Percentiles rank a stretch among this genome's conserved stretches.
These are phyloP conservation scores for Leonotis leonurus DNA, from an alignment of 257 asterid species.

Conservation along the genomic window DNA sequence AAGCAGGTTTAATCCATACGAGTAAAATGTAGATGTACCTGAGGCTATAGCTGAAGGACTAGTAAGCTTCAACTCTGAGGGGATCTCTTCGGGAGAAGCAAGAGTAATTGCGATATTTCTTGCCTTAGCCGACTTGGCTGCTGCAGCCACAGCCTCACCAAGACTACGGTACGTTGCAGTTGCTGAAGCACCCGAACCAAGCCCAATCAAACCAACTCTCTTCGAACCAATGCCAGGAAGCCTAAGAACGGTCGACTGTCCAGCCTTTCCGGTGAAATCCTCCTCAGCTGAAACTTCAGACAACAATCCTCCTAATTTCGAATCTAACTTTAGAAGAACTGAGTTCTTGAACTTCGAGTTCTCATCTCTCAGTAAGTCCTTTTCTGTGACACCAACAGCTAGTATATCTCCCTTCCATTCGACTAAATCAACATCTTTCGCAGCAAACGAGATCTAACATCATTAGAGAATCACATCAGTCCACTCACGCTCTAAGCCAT, in stretches of 20 bases:
- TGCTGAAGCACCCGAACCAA: slow-evolving; percentile 55
- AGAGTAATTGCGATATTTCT: slow-evolving; percentile 67
- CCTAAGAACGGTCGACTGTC: slow-evolving; percentile 76
- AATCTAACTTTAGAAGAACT: slow-evolving; percentile 64
- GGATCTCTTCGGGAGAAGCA: slow-evolving; percentile 65
- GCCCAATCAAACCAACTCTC: slow-evolving; percentile 74
- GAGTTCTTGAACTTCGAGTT: slow-evolving; percentile 68
- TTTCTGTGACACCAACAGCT: slow-evolving; percentile 83
- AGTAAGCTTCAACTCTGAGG: slow-evolving; percentile 51
- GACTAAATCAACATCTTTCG: slow-evolving; percentile 75
- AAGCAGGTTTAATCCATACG: neutral
- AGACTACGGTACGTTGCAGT: slow-evolving; percentile 51
- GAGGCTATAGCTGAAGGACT: slow-evolving; percentile 78
- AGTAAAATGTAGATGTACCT: slow-evolving; percentile 33
- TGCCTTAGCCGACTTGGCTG: slow-evolving; percentile 78
- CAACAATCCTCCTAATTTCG: slow-evolving; percentile 59
- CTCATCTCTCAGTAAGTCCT: slow-evolving; percentile 64
- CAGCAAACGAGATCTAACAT: slow-evolving; percentile 68
- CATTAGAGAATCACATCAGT: slow-evolving; percentile 8
- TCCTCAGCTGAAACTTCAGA: slow-evolving; percentile 80
- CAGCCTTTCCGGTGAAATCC: slow-evolving; percentile 79
- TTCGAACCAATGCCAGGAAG: slow-evolving; percentile 75
- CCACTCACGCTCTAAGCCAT: too few species aligned
- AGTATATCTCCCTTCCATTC: slow-evolving; percentile 97
- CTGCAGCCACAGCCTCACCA: slow-evolving; percentile 90